Base-by-base conservation (phyloP, 31 red algal species). In the Porphyra umbilicalis region DNA sequence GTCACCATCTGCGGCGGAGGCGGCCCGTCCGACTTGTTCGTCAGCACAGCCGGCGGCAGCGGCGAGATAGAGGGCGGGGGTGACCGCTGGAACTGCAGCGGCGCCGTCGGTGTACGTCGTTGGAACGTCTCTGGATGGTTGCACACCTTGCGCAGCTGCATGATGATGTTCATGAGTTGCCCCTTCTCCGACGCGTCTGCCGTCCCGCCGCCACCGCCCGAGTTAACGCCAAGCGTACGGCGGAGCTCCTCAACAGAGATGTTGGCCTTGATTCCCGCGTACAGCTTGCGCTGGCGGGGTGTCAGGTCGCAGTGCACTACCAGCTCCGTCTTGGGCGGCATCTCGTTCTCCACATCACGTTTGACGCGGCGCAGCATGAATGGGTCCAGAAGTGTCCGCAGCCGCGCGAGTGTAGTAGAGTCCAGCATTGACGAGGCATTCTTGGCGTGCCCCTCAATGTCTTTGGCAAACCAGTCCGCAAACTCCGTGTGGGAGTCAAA, bases 71-170 rank as follows among this genome's bases (percentile, higher is more conserved):
- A 82, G 30, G 90, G 94, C 78, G 94, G 94, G 0, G 90, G 86
- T 14, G 46, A 32, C 36, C 81, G 33, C 85, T 96, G 94, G 81
- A 96, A 92, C 75, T 96, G 94, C 67, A 87, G 81, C 25, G 94
- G 94, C 32, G 94, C 81, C 81, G 86, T 88, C n/a, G 94, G 88
- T 13, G 89, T 86, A 39, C 94, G 83, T 38, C 94, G 79, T 83
- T 99, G 86, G 85, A 96, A 96, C 6, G 94, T 96, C 76, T 96
- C 94, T 75, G 97, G 97, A 83, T 99, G 97, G 67, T 99, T 99
- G 82, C 97, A 99, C 15, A 96, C 94, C 80, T 99, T 99, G 76
- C 97, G 86, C 34, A 99, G 80, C 79, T 99, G 97, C 94, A 99
- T 99, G 76, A 99, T 89, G n/a, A 96, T 83, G 79, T 96, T 96